Evolutionary conservation across 208 protist species (phyloP).

Genomic region (Trypanosoma lewisi): DNA sequence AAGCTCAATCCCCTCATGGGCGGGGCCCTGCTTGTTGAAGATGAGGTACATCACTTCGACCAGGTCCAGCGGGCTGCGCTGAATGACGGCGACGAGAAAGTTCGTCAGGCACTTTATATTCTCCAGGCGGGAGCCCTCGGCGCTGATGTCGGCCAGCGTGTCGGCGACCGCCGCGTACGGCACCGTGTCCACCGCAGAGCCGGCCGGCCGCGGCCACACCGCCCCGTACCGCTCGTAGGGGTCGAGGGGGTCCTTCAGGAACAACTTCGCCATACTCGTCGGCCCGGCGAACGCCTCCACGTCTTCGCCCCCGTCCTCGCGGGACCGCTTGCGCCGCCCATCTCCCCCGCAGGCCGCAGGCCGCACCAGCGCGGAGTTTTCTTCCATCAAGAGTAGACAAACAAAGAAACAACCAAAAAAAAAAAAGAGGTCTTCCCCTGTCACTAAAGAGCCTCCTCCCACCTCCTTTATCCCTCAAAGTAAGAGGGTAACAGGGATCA

Average conservation of each 20-base stretch:
- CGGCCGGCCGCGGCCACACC: constrained; percentile 44
- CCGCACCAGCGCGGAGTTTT: not conserved
- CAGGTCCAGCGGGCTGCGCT: constrained; percentile 84
- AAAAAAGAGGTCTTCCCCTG: not conserved
- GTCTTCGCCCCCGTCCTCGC: constrained; percentile 19
- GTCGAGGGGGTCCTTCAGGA: constrained; percentile 50
- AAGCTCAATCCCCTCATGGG: constrained; percentile 96
- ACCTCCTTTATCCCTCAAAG: too few relatives aligned
- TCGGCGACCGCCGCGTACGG: constrained; percentile 80
- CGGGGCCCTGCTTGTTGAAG: constrained; percentile 95
- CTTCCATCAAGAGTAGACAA: not conserved
- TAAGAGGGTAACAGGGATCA: not conserved
- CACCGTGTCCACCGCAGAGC: constrained; percentile 28
- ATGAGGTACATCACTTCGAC: constrained; percentile 91
- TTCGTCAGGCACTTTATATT: constrained; percentile 85
- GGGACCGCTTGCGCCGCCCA: not conserved
- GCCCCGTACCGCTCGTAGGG: constrained; percentile 25
- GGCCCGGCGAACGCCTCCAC: constrained; percentile 30
- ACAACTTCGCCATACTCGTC: constrained; percentile 79
- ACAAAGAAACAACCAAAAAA: not conserved
- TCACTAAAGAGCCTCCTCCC: not conserved
- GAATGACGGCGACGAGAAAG: constrained; percentile 85
- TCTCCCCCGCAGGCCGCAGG: not conserved
- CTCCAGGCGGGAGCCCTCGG: constrained; percentile 79
- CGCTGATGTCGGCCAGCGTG: constrained; percentile 81